phyloP scores from a whole-genome alignment of 148 eudicot species.

The Diospyros kaki region DNA sequence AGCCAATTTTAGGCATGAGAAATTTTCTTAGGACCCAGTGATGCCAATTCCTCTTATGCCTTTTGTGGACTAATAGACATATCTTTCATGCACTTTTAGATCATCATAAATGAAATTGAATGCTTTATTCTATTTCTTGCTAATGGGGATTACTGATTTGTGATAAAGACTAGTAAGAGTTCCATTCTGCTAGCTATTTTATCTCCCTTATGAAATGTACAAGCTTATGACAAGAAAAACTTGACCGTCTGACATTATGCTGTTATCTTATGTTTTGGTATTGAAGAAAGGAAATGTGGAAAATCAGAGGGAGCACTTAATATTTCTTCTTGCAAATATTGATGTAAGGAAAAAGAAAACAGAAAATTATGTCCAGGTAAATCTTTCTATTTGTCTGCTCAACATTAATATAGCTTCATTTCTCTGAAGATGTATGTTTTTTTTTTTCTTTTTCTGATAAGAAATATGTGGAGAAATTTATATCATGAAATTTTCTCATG shows the following conservation, averaged over 20 bases:
- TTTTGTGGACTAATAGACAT: too few species aligned
- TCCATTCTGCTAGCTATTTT: not conserved
- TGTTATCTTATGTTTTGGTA: conserved; percentile 16
- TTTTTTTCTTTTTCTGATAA: too few species aligned
- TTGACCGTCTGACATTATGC: not conserved
- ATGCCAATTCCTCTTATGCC: too few species aligned
- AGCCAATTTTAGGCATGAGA: too few species aligned
- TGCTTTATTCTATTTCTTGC: not conserved
- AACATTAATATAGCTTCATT: not conserved
- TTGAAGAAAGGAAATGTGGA: conserved; percentile 97
- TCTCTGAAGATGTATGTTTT: not conserved
- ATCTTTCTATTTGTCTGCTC: conserved; percentile 1
- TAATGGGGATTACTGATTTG: not conserved
- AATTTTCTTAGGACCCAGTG: too few species aligned
- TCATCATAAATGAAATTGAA: not conserved
- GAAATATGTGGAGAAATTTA: not conserved
- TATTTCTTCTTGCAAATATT: conserved; percentile 90
- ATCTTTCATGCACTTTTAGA: not conserved
- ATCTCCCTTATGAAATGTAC: not conserved
- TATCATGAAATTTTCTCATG: not conserved
- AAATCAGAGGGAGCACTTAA: conserved; percentile 96
- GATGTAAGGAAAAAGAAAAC: conserved; percentile 55
- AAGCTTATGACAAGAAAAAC: not conserved
- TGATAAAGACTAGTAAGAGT: not conserved
- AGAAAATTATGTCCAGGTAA: conserved; percentile 56